Evolutionary conservation across 805 yeast genomes (phyloP), one percentile per base, ranked within the genome.

Genomic region (Saccharomycopsis vini): DNA sequence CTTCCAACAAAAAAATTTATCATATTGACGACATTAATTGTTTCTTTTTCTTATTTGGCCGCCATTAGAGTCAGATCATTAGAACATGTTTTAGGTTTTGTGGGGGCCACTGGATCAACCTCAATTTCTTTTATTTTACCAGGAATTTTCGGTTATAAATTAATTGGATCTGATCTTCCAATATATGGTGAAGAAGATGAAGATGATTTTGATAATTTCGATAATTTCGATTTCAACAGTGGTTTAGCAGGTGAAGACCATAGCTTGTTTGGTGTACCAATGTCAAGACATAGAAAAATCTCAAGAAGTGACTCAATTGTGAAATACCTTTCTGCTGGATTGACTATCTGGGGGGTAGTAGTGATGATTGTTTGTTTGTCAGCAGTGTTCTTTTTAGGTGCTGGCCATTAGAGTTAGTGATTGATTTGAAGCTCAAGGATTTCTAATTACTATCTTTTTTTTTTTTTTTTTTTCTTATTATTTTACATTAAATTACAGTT

Each of bases 91-190:
- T 61, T 83, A 39, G 76, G 90, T 1, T 63, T 83, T 42, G 88
- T 83, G 7, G 94, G 94, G 3, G 81, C 89, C 4, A 83, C 92
- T 0, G 94, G 94, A 0, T 83, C 89, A 3, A 84, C 89, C 0
- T 67, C 86, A 21, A 83, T 83, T 40, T 77, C 87, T 20, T 83
- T 82, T 59, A 81, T 81, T 7, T 65, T 83, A 35, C 94, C 94
- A 0, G 92, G 94, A 0, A 63, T 79, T 45, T 83, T 82, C 59
- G 90, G 90, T 0, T 82, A 63, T 56, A 71, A 77, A 56, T 59
- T 75, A 44, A 72, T 84, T 43, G 81, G 77, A n/a, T 62, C 73
- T 4, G 71, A 67, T 39, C 54, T 46, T 18, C 41, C 47, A 10
- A 34, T 51, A 5, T 51, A 45, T 33, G 43, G 45, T 9, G 44